phyloP scores from a whole-genome alignment of 2,329 filamentous ascomycete genomes.

The Fusarium nygamai region DNA sequence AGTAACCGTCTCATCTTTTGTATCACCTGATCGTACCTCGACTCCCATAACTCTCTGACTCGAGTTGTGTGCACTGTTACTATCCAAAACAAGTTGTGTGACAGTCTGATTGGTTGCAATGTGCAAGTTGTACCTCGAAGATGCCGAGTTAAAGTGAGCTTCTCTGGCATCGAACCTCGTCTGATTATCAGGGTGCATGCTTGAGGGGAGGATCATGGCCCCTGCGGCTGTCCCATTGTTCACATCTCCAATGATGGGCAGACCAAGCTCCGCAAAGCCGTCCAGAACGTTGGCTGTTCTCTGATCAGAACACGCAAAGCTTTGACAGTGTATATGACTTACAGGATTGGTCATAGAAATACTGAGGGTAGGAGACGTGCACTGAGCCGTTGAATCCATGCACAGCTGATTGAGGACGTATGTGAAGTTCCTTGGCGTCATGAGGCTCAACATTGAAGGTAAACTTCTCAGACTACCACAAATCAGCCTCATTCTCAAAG shows the following conservation, averaged over 20 bases:
- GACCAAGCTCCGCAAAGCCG: slow-evolving; percentile 11
- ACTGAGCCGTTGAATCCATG: slow-evolving; percentile 18
- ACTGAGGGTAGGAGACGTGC: slow-evolving; percentile 19
- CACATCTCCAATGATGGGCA: slow-evolving; percentile 14
- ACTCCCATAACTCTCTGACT: slow-evolving; percentile 15
- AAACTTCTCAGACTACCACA: slow-evolving; percentile 16
- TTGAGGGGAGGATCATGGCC: slow-evolving; percentile 21
- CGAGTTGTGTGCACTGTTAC: background rate
- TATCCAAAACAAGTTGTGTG: slow-evolving; percentile 11
- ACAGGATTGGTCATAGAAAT: slow-evolving; percentile 20
- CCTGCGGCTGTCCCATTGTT: slow-evolving; percentile 23
- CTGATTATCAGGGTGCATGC: slow-evolving; percentile 15
- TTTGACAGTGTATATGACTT: background rate
- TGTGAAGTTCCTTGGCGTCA: slow-evolving; percentile 1
- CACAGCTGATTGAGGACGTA: background rate
- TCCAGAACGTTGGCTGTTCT: slow-evolving; percentile 7
- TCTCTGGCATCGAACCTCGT: slow-evolving; percentile 17
- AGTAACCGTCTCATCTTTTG: background rate
- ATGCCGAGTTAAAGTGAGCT: slow-evolving; percentile 6
- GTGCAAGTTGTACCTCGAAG: slow-evolving; percentile 4
- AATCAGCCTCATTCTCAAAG: background rate
- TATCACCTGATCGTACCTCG: background rate
- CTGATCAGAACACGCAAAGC: background rate
- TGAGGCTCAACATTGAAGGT: background rate
- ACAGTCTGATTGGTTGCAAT: slow-evolving; percentile 8